Percentiles rank a stretch among this genome's conserved stretches.
Evolutionary conservation across 306 rosid genomes (phyloP).

Genomic region (Rosa lucieae): DNA sequence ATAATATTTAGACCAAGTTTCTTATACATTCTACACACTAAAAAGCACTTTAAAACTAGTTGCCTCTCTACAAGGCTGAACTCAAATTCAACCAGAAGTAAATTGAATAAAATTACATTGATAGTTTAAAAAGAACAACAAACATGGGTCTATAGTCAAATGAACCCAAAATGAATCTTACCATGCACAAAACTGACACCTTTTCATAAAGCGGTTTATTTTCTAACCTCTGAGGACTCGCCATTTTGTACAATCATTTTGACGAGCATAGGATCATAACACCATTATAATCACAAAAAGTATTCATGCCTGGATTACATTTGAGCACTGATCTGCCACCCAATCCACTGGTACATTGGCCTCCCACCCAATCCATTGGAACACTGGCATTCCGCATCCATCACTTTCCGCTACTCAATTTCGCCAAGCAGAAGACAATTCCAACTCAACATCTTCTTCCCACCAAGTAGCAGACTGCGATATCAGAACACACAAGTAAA

Average conservation of each 20-base stretch:
- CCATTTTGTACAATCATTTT: background rate
- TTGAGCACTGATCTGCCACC: background rate
- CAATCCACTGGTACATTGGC: background rate
- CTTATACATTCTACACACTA: background rate
- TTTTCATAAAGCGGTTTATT: background rate
- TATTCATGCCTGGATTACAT: background rate
- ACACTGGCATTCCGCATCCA: background rate
- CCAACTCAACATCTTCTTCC: constrained; percentile 86
- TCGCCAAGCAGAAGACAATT: constrained; percentile 88
- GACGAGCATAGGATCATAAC: background rate
- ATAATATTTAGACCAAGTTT: background rate
- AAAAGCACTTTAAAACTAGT: background rate
- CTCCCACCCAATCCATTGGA: background rate
- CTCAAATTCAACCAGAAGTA: background rate
- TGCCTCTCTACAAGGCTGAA: background rate
- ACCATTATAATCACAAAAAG: background rate
- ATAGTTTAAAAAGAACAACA: background rate
- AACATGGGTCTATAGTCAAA: background rate
- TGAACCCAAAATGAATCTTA: background rate
- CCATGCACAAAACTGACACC: background rate
- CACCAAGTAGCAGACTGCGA: constrained; percentile 87
- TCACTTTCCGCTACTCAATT: constrained; percentile 40
- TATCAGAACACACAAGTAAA: constrained; percentile 23
- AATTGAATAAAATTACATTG: background rate
- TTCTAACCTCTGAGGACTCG: background rate